phyloP scores from a whole-genome alignment of 345 rosid genomes.

The Nephelium lappaceum region DNA sequence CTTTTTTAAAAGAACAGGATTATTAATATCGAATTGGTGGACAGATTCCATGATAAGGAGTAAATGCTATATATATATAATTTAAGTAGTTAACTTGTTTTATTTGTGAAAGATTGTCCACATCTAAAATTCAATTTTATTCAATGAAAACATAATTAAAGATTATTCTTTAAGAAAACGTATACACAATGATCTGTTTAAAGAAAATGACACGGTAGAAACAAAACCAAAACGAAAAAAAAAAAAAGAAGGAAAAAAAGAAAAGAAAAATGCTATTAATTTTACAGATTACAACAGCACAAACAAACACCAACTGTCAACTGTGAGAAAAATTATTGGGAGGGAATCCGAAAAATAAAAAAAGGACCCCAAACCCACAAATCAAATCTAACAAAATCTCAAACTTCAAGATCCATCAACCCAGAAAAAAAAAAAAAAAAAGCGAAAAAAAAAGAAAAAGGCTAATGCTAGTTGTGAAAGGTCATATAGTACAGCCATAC shows the following conservation, averaged over 20 bases:
- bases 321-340: background rate
- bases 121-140: background rate
- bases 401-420: slow-evolving; percentile 7
- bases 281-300: too few species aligned
- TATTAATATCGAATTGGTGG: too few species aligned
- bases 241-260: too few species aligned
- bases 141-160: background rate
- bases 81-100: too few species aligned
- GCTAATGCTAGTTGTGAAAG: background rate
- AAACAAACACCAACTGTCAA: too few species aligned
- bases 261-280: too few species aligned
- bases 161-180: background rate
- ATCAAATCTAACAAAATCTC: slow-evolving; percentile 7
- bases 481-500: background rate
- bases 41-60: too few species aligned
- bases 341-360: background rate
- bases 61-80: too few species aligned
- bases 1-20: too few species aligned
- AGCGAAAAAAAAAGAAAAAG: background rate
- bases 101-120: background rate
- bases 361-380: background rate
- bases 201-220: background rate
- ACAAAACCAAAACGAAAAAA: too few species aligned
- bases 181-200: too few species aligned
- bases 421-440: background rate